These are phyloP conservation scores for Chrysoporthe puriensis DNA, from an alignment of 2,329 filamentous ascomycete species.

Conservation along the genomic window DNA sequence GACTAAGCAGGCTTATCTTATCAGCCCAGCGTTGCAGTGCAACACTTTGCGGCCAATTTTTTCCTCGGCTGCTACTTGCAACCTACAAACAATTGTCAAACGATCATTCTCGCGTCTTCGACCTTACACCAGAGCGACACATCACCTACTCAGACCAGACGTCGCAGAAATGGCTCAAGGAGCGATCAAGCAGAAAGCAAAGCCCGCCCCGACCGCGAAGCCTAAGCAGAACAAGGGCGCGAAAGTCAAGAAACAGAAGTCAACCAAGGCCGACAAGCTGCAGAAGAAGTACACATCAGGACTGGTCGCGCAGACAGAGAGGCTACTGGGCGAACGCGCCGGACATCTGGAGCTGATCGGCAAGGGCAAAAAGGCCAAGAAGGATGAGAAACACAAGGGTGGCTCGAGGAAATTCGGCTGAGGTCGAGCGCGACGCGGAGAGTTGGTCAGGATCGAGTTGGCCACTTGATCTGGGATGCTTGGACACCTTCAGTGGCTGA, in stretches of 20 bases:
- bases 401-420: conserved; percentile 62
- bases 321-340: conserved; percentile 60
- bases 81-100: not conserved
- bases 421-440: conserved; percentile 28
- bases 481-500: not conserved
- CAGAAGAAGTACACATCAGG: conserved; percentile 60
- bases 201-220: conserved; percentile 45
- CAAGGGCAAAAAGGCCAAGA: conserved; percentile 53
- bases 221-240: conserved; percentile 53
- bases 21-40: not conserved
- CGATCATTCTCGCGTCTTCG: not conserved
- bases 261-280: conserved; percentile 52
- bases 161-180: conserved; percentile 56
- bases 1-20: conserved; percentile 1
- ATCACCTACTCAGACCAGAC: not conserved
- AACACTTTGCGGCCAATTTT: not conserved
- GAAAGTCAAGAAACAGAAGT: conserved; percentile 42
- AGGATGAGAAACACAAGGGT: conserved; percentile 45
- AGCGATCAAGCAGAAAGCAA: conserved; percentile 51
- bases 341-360: conserved; percentile 64
- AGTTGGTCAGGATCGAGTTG: not conserved
- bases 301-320: conserved; percentile 58
- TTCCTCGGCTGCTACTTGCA: not conserved
- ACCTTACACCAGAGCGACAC: not conserved
- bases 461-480: not conserved